Percentiles rank a stretch among this genome's conserved stretches.
Conservation (phyloP, 768 basidiomycete genomes). For the Boletus coccyginus region DNA sequence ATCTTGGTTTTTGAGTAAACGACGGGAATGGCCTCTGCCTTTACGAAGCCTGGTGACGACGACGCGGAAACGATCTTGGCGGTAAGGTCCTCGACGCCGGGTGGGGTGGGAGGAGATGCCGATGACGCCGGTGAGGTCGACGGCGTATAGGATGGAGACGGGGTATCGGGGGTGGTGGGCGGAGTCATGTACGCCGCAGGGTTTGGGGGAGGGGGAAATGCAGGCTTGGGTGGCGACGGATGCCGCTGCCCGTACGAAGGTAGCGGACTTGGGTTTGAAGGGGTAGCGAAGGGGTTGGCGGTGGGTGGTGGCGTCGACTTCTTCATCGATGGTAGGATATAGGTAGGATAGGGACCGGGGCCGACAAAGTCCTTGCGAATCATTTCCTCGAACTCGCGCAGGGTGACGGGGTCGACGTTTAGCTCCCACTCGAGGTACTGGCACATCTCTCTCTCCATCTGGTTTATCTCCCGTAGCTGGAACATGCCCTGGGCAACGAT, state of each 20-base stretch:
- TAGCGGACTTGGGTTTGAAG: slow-evolving; percentile 28
- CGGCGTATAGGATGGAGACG: slow-evolving; percentile 48
- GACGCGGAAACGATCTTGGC: slow-evolving; percentile 46
- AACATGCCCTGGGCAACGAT: slow-evolving; percentile 91
- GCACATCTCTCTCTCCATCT: slow-evolving; percentile 81
- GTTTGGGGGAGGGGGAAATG: slow-evolving; percentile 14
- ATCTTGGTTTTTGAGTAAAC: slow-evolving; percentile 52
- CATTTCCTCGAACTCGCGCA: slow-evolving; percentile 58
- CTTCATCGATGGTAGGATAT: slow-evolving; percentile 59
- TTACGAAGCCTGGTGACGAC: slow-evolving; percentile 32
- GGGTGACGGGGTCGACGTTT: slow-evolving; percentile 63
- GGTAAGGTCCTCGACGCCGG: slow-evolving; percentile 47
- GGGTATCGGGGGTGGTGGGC: slow-evolving; percentile 50
- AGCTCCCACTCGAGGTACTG: slow-evolving; percentile 92
- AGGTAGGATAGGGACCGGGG: slow-evolving; percentile 58
- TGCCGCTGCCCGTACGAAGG: slow-evolving; percentile 30
- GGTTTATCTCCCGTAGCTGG: slow-evolving; percentile 69
- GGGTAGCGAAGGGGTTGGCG: slow-evolving; percentile 33
- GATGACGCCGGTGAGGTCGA: slow-evolving; percentile 61
- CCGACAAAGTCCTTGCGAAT: slow-evolving; percentile 61
- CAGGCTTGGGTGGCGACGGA: slow-evolving; percentile 33
- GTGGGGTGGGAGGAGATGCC: slow-evolving; percentile 58
- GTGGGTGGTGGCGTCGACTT: slow-evolving; percentile 47
- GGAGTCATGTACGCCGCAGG: slow-evolving; percentile 25
- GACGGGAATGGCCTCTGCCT: slow-evolving; percentile 21